Conservation (phyloP, 2,329 filamentous ascomycete species). For the Zymoseptoria passerinii region DNA sequence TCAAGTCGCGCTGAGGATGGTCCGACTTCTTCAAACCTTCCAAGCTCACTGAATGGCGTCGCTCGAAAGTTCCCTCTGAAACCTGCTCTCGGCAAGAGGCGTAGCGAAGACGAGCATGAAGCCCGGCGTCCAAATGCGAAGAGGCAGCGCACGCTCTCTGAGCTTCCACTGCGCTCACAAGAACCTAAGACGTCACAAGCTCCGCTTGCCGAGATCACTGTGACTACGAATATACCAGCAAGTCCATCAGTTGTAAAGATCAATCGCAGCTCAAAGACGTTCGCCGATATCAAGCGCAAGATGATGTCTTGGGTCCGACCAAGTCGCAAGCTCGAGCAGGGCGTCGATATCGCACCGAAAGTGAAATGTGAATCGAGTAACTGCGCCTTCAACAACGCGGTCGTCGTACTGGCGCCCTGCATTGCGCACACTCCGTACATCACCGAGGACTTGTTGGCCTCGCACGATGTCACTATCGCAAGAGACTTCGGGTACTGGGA, state of each 20-base stretch:
- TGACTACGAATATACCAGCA: conserved; percentile 4
- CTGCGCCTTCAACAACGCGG: conserved; percentile 18
- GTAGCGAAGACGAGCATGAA: not conserved
- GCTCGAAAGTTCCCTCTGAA: not conserved
- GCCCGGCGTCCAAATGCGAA: not conserved
- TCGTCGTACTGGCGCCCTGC: conserved; percentile 24
- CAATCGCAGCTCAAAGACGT: conserved; percentile 1
- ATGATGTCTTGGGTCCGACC: conserved; percentile 2
- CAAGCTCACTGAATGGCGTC: not conserved
- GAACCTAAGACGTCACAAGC: not conserved
- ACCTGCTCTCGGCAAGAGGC: not conserved
- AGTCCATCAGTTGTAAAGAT: not conserved
- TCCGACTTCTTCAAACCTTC: not conserved
- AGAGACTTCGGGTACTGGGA: conserved; percentile 23
- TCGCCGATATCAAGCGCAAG: conserved; percentile 4
- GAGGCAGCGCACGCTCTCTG: not conserved
- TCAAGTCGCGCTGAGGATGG: not conserved
- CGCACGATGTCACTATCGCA: conserved; percentile 13
- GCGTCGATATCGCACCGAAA: not conserved
- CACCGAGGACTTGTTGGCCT: conserved; percentile 20
- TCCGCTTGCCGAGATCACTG: conserved; percentile 10
- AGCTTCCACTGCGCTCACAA: not conserved
- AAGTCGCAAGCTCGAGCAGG: not conserved
- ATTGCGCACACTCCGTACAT: conserved; percentile 25
- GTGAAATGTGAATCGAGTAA: conserved; percentile 5